Evolutionary conservation across 768 basidiomycete genomes (phyloP).

Genomic region (Rhodosporidiobolus sp.): DNA sequence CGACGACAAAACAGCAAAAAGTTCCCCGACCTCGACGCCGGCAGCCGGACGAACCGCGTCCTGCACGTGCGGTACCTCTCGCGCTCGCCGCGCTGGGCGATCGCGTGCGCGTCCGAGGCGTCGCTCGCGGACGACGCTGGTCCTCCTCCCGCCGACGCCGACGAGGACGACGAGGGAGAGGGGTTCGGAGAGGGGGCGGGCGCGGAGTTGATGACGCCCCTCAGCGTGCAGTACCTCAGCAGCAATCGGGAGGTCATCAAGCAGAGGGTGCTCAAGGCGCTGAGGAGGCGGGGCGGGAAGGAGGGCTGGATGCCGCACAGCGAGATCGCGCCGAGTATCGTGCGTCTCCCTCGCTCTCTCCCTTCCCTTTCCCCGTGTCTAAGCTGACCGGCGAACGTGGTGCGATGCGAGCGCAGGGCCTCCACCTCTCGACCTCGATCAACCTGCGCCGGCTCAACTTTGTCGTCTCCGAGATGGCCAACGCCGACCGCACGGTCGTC

Average conservation of each 20-base stretch:
- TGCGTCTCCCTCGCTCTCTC: constrained; percentile 49
- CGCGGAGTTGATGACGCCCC: constrained; percentile 42
- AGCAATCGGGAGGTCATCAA: constrained; percentile 57
- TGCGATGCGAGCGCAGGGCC: constrained; percentile 5
- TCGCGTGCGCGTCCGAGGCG: constrained; percentile 25
- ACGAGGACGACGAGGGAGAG: constrained; percentile 13
- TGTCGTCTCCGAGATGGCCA: constrained; percentile 68
- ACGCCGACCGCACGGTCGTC: constrained; percentile 66
- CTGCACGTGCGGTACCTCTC: constrained; percentile 84
- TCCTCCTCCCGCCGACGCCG: constrained; percentile 47
- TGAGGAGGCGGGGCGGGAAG: constrained; percentile 67
- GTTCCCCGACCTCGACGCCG: constrained; percentile 35
- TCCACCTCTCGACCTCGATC: constrained; percentile 62
- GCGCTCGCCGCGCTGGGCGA: constrained; percentile 56
- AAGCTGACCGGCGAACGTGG: neutral
- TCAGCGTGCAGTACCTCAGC: constrained; percentile 30
- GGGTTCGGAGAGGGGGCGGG: neutral
- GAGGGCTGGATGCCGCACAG: constrained; percentile 68
- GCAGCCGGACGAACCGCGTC: constrained; percentile 60
- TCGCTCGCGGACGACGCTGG: constrained; percentile 47
- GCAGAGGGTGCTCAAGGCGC: constrained; percentile 65
- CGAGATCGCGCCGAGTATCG: constrained; percentile 74
- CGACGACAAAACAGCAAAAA: constrained; percentile 44
- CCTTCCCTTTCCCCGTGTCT: neutral
- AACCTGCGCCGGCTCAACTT: constrained; percentile 79